Base-by-base conservation (phyloP, 192 early-diverging fungal species). In the Umbelopsis ramanniana region DNA sequence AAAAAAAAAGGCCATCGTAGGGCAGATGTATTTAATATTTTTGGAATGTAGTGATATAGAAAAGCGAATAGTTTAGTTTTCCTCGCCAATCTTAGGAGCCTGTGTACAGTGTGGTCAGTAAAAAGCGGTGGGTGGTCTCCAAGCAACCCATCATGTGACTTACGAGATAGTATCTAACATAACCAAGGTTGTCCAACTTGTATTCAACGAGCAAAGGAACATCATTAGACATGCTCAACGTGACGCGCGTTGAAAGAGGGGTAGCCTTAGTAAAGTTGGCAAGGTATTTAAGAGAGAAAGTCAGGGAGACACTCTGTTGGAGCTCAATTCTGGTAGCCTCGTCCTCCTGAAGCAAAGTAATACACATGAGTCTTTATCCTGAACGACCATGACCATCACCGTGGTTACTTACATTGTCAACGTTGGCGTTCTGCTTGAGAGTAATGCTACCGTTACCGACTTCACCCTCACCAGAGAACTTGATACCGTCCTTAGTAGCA, bases 231-330 rank as follows among this genome's bases (percentile, higher is more conserved):
- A 99, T 85, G 76, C 85, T 87, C 53, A 98, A 84, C 53, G 85
- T 91, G 71, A 99, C 96, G 52, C 83, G 81, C 23, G 73, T 81
- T 10, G 92, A 83, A 29, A 98, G 82, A 6, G 95, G 92, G 15
- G 94, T 94, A 26, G 97, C 96, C 86, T 98, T 99, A 66, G 95
- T 89, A 76, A 99, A 99, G 87, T 94, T 93, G 71, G 86, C 82
- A 33, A 99, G 84, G 83, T 96, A 99, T 84, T 98, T 99, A 72
- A 98, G 88, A 17, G 94, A 90, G 74, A 97, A 95, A 71, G 92
- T 93, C 66, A 97, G 85, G 47, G 83, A 85, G 8, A 96, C 95
- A 38, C 93, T 88, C 77, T 92, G 87, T 72, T 88, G 83, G 17
- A 97, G 82, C 66, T 94, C 88, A 60, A 98, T 96, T n/a, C 84